Evolutionary conservation across 495 filamentous ascomycete genomes (phyloP).

Genomic region (Trichoderma virens): DNA sequence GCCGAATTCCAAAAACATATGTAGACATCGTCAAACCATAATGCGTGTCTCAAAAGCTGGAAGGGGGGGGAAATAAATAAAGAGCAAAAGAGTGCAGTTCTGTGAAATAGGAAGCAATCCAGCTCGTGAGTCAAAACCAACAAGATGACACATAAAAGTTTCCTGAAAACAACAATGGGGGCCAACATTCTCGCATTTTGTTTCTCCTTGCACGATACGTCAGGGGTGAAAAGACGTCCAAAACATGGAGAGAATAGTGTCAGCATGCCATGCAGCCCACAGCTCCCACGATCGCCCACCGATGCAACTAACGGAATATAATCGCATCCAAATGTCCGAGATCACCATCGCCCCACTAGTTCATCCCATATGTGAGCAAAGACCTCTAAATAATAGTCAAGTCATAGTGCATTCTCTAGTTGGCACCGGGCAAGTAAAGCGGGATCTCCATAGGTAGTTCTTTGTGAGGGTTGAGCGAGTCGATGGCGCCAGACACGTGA

Average conservation of each 20-base stretch:
- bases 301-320: not conserved
- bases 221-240: not conserved
- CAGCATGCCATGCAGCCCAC: not conserved
- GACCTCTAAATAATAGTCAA: no score
- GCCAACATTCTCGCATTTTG: not conserved
- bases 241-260: not conserved
- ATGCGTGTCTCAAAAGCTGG: not conserved
- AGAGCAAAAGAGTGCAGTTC: not conserved
- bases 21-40: not conserved
- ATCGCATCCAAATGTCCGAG: no score
- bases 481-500: not conserved
- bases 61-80: not conserved
- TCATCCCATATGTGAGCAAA: not conserved
- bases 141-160: no score
- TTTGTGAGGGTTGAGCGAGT: slow-evolving; percentile 5
- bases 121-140: not conserved
- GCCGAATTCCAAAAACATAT: not conserved
- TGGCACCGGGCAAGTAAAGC: not conserved
- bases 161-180: no score
- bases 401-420: not conserved
- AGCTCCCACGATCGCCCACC: not conserved
- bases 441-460: slow-evolving; percentile 3
- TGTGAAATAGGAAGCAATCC: no score
- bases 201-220: not conserved
- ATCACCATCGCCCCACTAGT: not conserved